These are phyloP conservation scores for Podosphaera aphanis DNA, from an alignment of 2,329 filamentous ascomycete genomes.

Conservation along the genomic window DNA sequence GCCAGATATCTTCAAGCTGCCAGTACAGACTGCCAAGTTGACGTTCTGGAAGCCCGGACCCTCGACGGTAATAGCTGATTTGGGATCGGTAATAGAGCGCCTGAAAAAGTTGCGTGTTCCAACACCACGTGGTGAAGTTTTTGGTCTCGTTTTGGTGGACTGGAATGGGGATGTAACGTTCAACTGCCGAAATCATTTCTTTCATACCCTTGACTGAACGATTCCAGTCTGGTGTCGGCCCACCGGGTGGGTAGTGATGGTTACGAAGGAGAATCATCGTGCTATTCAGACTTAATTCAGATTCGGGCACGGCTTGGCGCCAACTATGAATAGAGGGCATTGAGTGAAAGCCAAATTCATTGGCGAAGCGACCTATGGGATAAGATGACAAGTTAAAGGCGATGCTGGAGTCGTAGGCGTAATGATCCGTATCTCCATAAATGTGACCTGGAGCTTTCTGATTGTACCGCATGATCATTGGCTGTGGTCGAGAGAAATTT, in stretches of 20 bases:
- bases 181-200: slow-evolving; percentile 33
- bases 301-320: slow-evolving; percentile 26
- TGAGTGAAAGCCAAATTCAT: slow-evolving; percentile 39
- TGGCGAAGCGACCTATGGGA: slow-evolving; percentile 34
- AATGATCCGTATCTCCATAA: slow-evolving; percentile 37
- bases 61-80: slow-evolving; percentile 37
- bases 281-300: slow-evolving; percentile 33
- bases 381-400: slow-evolving; percentile 32
- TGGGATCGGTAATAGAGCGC: slow-evolving; percentile 36
- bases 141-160: slow-evolving; percentile 26
- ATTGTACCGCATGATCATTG: slow-evolving; percentile 31
- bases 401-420: slow-evolving; percentile 29
- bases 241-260: slow-evolving; percentile 31
- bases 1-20: slow-evolving; percentile 43
- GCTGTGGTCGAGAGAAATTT: slow-evolving; percentile 26
- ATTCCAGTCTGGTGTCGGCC: slow-evolving; percentile 22
- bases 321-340: slow-evolving; percentile 37
- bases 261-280: slow-evolving; percentile 30
- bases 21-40: slow-evolving; percentile 38
- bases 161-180: slow-evolving; percentile 32
- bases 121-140: slow-evolving; percentile 38
- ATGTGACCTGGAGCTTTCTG: slow-evolving; percentile 27
- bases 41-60: slow-evolving; percentile 30
- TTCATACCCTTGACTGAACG: slow-evolving; percentile 23
- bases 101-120: slow-evolving; percentile 39